Evolutionary conservation across 192 early-diverging fungal genomes (phyloP).

Genomic region (Coemansia sp.): DNA sequence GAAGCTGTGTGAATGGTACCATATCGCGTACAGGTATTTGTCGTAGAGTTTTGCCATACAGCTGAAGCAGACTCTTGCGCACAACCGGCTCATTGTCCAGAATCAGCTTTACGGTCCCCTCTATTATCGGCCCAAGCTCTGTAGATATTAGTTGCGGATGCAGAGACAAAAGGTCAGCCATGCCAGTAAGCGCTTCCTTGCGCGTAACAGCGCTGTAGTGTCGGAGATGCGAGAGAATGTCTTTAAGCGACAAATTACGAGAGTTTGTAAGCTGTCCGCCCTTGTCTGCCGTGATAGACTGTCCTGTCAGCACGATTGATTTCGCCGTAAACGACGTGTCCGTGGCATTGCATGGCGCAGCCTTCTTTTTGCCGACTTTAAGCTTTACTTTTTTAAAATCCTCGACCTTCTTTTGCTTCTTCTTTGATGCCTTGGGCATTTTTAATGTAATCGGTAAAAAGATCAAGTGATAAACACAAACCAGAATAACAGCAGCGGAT

Average conservation of each 20-base stretch:
- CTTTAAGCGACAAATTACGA: constrained; percentile 74
- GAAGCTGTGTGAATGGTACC: constrained; percentile 76
- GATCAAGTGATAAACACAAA: no score
- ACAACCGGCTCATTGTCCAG: constrained; percentile 55
- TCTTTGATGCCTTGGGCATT: constrained; percentile 67
- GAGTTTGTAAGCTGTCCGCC: constrained; percentile 69
- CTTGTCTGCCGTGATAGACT: constrained; percentile 81
- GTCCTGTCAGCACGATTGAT: constrained; percentile 77
- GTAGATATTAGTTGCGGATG: constrained; percentile 39
- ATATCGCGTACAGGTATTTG: constrained; percentile 60
- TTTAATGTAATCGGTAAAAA: background rate
- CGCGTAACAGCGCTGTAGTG: constrained; percentile 72
- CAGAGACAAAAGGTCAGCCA: constrained; percentile 47
- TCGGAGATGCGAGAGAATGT: constrained; percentile 72
- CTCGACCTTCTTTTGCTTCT: constrained; percentile 73
- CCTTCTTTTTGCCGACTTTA: constrained; percentile 89
- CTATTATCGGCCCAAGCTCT: constrained; percentile 55
- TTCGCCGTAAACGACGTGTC: constrained; percentile 83
- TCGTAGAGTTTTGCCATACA: constrained; percentile 47
- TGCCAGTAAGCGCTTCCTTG: constrained; percentile 55
- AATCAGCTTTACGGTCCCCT: constrained; percentile 46
- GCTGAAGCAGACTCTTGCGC: constrained; percentile 54
- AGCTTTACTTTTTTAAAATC: constrained; percentile 91
- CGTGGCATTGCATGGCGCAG: constrained; percentile 71
- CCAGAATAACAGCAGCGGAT: no score